These are phyloP conservation scores for Austroboletus rostrupii DNA, from an alignment of 1,284 basidiomycete species.

Conservation along the genomic window DNA sequence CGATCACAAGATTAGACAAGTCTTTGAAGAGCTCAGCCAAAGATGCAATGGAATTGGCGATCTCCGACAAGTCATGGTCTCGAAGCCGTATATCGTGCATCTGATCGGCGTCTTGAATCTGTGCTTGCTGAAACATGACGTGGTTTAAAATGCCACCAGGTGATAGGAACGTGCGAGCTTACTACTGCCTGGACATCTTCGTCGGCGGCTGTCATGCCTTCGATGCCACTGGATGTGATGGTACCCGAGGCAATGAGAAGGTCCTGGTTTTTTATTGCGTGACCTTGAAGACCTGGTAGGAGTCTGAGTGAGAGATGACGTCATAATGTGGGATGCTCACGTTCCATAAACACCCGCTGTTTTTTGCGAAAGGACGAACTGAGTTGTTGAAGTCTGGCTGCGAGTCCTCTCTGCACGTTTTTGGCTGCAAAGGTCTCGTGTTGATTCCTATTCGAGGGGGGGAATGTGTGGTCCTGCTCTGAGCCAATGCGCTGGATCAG, in stretches of 20 bases:
- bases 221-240: constrained; percentile 75
- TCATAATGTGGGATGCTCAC: constrained; percentile 50
- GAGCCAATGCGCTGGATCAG: constrained; percentile 73
- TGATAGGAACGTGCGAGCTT: constrained; percentile 26
- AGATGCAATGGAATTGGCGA: constrained; percentile 87
- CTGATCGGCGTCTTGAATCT: constrained; percentile 37
- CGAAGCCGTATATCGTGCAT: constrained; percentile 57
- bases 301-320: constrained; percentile 17
- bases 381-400: constrained; percentile 90
- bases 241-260: constrained; percentile 82
- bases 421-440: constrained; percentile 75
- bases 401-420: constrained; percentile 96
- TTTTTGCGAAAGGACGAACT: constrained; percentile 95
- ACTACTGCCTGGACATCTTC: constrained; percentile 80
- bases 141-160: constrained; percentile 15
- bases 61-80: constrained; percentile 81
- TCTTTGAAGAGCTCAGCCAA: constrained; percentile 97
- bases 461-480: constrained; percentile 46
- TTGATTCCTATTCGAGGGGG: constrained; percentile 42
- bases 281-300: constrained; percentile 79
- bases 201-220: constrained; percentile 76
- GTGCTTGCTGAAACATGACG: constrained; percentile 32
- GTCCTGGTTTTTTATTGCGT: constrained; percentile 93
- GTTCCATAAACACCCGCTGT: constrained; percentile 96
- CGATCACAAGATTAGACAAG: constrained; percentile 88